Percentiles rank a stretch among this genome's conserved stretches.
These are phyloP conservation scores for Mucor irregularis DNA, from an alignment of 371 early-diverging fungal genomes.

Conservation along the genomic window DNA sequence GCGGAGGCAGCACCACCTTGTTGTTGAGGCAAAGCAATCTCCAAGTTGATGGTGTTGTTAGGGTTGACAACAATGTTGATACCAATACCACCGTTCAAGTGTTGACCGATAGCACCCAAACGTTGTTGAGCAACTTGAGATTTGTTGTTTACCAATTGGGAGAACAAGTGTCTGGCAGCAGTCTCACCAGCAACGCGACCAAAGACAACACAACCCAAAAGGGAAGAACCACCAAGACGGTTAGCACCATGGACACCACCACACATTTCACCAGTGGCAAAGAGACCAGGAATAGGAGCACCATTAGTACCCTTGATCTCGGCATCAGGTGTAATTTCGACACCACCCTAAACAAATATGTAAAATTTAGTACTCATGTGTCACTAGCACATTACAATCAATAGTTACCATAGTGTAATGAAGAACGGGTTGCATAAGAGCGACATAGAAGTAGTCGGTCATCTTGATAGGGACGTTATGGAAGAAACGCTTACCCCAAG, in stretches of 20 bases:
- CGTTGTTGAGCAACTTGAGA: conserved; percentile 64
- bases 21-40: conserved; percentile 57
- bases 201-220: conserved; percentile 94
- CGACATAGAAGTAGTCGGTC: conserved; percentile 80
- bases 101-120: conserved; percentile 72
- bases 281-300: conserved; percentile 78
- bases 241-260: conserved; percentile 61
- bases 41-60: conserved; percentile 62
- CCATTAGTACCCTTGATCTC: conserved; percentile 67
- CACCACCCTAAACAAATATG: conserved; percentile 70
- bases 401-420: conserved; percentile 90
- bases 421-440: conserved; percentile 87
- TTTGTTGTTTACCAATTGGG: conserved; percentile 48
- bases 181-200: conserved; percentile 91
- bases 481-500: conserved; percentile 93
- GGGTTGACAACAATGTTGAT: conserved; percentile 58
- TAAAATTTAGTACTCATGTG: neutral
- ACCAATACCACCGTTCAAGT: conserved; percentile 64
- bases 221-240: conserved; percentile 55
- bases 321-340: conserved; percentile 83
- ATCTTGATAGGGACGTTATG: conserved; percentile 77
- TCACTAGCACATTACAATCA: conserved; percentile 2
- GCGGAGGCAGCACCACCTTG: conserved; percentile 3
- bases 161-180: conserved; percentile 67
- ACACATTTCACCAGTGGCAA: conserved; percentile 91